A percentile compares a stretch with the other conserved stretches of the same genome.
Evolutionary conservation across 257 asterid species (phyloP).

Genomic region (Nicotiana benthamiana): DNA sequence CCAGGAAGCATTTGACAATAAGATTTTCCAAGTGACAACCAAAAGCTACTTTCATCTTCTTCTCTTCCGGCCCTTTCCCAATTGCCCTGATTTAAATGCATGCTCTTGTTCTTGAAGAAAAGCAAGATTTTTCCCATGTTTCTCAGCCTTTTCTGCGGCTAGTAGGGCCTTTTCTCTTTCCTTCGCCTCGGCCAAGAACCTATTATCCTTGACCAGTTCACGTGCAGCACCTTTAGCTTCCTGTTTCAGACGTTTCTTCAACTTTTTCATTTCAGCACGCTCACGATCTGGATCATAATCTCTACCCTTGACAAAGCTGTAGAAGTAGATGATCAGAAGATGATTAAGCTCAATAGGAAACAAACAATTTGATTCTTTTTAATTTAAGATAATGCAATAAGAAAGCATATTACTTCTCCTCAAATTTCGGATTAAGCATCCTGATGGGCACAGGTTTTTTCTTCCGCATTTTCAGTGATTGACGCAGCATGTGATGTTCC

Average conservation of each 20-base stretch:
- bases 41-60: conserved; percentile 39
- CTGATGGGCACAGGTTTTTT: conserved; percentile 42
- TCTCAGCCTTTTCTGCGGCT: conserved; percentile 64
- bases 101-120: conserved; percentile 97
- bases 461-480: conserved; percentile 64
- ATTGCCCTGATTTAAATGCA: conserved; percentile 84
- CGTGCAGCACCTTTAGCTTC: conserved; percentile 76
- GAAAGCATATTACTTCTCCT: conserved; percentile 47
- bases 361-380: not conserved
- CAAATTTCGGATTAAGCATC: conserved; percentile 77
- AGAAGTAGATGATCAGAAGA: conserved; percentile 8
- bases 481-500: conserved; percentile 58
- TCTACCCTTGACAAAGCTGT: conserved; percentile 91
- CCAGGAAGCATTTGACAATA: not conserved
- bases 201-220: conserved; percentile 76
- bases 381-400: not conserved
- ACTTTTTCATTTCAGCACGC: conserved; percentile 61
- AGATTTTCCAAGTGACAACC: not conserved
- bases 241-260: conserved; percentile 47
- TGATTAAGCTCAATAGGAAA: not conserved
- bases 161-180: conserved; percentile 40
- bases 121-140: conserved; percentile 54
- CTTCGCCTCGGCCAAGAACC: conserved; percentile 65
- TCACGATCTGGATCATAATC: conserved; percentile 98
- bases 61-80: conserved; percentile 73